Conservation (phyloP, 1,284 basidiomycete species). For the Cryptococcus neoformans region DNA sequence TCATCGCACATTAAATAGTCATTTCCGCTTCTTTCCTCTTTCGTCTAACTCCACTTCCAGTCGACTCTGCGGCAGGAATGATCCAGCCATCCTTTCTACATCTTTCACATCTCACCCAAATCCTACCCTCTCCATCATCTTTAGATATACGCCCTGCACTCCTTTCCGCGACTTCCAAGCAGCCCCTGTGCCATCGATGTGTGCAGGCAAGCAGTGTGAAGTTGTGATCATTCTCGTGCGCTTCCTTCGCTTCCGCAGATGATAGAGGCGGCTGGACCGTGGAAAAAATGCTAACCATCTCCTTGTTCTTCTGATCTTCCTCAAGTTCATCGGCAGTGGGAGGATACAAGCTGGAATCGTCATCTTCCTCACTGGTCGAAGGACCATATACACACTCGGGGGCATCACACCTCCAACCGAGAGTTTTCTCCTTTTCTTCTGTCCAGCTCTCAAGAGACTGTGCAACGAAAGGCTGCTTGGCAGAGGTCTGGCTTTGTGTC, state of each 20-base stretch:
- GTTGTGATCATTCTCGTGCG: slow-evolving; percentile 2
- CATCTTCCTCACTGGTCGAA: slow-evolving; percentile 15
- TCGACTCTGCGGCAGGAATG: not conserved
- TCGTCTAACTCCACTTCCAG: not conserved
- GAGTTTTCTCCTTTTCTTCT: slow-evolving; percentile 27
- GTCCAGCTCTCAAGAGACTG: slow-evolving; percentile 39
- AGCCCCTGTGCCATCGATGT: slow-evolving; percentile 39
- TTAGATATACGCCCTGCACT: slow-evolving; percentile 18
- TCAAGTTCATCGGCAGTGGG: not conserved
- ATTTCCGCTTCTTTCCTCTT: not conserved
- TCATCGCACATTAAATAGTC: not conserved
- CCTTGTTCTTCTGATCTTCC: slow-evolving; percentile 17
- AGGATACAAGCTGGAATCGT: slow-evolving; percentile 14
- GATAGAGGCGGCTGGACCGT: slow-evolving; percentile 18
- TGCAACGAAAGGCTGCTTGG: slow-evolving; percentile 13
- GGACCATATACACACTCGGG: slow-evolving; percentile 33
- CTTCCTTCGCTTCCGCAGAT: not conserved
- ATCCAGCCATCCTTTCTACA: slow-evolving; percentile 43
- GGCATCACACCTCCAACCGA: slow-evolving; percentile 46
- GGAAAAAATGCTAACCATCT: slow-evolving; percentile 36
- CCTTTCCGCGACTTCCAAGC: slow-evolving; percentile 32
- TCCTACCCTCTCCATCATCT: slow-evolving; percentile 22
- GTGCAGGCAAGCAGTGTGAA: slow-evolving; percentile 31
- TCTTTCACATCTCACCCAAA: slow-evolving; percentile 36
- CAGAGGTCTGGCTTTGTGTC: not conserved